Evolutionary conservation across 495 filamentous ascomycete genomes (phyloP).

Genomic region (Evernia prunastri): DNA sequence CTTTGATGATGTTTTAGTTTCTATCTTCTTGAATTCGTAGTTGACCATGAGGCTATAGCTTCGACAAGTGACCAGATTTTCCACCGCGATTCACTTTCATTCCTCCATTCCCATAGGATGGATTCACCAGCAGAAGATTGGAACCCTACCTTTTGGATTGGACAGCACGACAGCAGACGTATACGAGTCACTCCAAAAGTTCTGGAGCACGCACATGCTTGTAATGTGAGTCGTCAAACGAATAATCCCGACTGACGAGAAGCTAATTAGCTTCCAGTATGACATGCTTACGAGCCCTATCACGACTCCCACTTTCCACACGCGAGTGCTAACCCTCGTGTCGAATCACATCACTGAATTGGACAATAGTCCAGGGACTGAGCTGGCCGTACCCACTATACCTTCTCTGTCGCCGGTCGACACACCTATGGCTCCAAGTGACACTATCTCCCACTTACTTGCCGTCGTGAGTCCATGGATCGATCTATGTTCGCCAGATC

Average conservation of each 20-base stretch:
- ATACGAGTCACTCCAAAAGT: conserved; percentile 53
- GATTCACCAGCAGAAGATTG: conserved; percentile 40
- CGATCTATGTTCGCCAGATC: conserved; percentile 77
- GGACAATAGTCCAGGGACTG: conserved; percentile 35
- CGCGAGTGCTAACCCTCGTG: conserved; percentile 59
- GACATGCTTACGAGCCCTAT: conserved; percentile 86
- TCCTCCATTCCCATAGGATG: neutral
- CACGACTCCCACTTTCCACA: conserved; percentile 75
- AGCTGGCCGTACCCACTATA: conserved; percentile 47
- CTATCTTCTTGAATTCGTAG: neutral
- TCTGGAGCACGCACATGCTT: conserved; percentile 60
- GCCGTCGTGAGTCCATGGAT: conserved; percentile 81
- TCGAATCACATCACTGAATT: conserved; percentile 48
- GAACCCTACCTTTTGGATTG: conserved; percentile 65
- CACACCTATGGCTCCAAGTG: conserved; percentile 65
- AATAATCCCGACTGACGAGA: conserved; percentile 11
- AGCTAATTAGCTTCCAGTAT: conserved; percentile 54
- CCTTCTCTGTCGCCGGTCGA: conserved; percentile 66
- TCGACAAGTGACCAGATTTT: neutral
- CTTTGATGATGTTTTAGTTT: neutral
- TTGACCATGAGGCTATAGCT: neutral
- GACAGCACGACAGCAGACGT: conserved; percentile 72
- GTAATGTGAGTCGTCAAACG: conserved; percentile 35
- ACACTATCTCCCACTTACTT: conserved; percentile 62
- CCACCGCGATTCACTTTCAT: neutral